These are phyloP conservation scores for Periconia sp. DNA, from an alignment of 2,329 filamentous ascomycete species.

Conservation along the genomic window DNA sequence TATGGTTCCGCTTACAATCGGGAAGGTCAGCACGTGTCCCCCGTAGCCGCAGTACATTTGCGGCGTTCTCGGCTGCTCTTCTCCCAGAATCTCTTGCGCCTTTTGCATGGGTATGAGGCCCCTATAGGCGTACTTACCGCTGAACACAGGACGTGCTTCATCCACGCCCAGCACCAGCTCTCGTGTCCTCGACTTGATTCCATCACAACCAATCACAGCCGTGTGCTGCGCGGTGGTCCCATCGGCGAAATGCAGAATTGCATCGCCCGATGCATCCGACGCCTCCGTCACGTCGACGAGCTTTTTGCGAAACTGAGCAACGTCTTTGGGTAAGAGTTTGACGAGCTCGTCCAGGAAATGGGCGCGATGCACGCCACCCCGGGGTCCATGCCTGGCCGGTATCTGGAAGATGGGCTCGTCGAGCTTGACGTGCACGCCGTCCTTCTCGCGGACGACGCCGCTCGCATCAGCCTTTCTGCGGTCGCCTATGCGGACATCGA, in stretches of 20 bases:
- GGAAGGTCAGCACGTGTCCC: constrained; percentile 67
- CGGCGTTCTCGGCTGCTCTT: constrained; percentile 54
- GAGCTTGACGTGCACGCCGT: constrained; percentile 11
- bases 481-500: constrained; percentile 30
- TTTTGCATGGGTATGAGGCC: constrained; percentile 65
- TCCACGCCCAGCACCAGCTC: constrained; percentile 57
- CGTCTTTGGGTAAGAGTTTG: constrained; percentile 52
- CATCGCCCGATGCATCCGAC: constrained; percentile 29
- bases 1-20: constrained; percentile 61
- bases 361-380: constrained; percentile 54
- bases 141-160: constrained; percentile 57
- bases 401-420: constrained; percentile 29
- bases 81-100: constrained; percentile 57
- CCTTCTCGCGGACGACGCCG: constrained; percentile 14
- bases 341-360: constrained; percentile 58
- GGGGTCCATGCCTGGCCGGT: constrained; percentile 28
- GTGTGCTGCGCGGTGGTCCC: constrained; percentile 51
- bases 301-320: constrained; percentile 51
- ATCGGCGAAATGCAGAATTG: constrained; percentile 51
- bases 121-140: constrained; percentile 67
- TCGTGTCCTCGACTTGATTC: constrained; percentile 65
- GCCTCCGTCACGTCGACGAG: constrained; percentile 30
- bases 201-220: constrained; percentile 67
- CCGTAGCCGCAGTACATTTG: constrained; percentile 64
- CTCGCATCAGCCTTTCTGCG: constrained; percentile 20